Evolutionary conservation across 495 filamentous ascomycete species (phyloP).

Genomic region (Polyplosphaeria fusca): DNA sequence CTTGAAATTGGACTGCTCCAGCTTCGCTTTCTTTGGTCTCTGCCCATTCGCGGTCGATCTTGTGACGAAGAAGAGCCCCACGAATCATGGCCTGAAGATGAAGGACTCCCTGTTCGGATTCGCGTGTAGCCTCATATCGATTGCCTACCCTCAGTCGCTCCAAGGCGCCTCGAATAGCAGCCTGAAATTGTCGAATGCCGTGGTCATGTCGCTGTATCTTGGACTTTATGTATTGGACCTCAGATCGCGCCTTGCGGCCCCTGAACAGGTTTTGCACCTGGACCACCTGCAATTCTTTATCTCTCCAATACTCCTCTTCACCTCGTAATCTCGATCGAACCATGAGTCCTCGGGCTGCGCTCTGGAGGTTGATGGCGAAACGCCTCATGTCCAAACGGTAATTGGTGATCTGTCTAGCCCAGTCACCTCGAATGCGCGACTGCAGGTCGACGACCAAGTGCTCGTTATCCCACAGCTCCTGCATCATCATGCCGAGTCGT

Average conservation of each 20-base stretch:
- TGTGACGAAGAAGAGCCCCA: constrained; percentile 55
- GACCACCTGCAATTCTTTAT: constrained; percentile 67
- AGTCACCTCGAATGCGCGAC: constrained; percentile 74
- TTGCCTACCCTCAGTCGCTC: constrained; percentile 39
- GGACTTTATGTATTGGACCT: constrained; percentile 62
- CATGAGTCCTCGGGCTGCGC: constrained; percentile 73
- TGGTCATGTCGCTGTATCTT: constrained; percentile 57
- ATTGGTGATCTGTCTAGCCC: constrained; percentile 69
- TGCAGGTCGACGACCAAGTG: constrained; percentile 75
- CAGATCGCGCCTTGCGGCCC: constrained; percentile 67
- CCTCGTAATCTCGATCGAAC: constrained; percentile 60
- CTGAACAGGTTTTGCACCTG: constrained; percentile 81
- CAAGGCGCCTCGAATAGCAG: constrained; percentile 43
- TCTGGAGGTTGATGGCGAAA: constrained; percentile 76
- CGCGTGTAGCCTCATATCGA: constrained; percentile 37
- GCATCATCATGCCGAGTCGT: constrained; percentile 78
- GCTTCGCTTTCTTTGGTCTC: constrained; percentile 48
- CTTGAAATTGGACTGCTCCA: constrained; percentile 64
- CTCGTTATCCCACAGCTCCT: constrained; percentile 86
- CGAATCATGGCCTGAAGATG: constrained; percentile 66
- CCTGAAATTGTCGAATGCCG: constrained; percentile 57
- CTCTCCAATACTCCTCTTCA: constrained; percentile 65
- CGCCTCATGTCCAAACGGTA: constrained; percentile 75
- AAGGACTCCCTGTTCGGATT: constrained; percentile 50
- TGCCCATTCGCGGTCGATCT: constrained; percentile 48